phyloP scores from a whole-genome alignment of 2,329 filamentous ascomycete species.

The Neofusicoccum sp. region DNA sequence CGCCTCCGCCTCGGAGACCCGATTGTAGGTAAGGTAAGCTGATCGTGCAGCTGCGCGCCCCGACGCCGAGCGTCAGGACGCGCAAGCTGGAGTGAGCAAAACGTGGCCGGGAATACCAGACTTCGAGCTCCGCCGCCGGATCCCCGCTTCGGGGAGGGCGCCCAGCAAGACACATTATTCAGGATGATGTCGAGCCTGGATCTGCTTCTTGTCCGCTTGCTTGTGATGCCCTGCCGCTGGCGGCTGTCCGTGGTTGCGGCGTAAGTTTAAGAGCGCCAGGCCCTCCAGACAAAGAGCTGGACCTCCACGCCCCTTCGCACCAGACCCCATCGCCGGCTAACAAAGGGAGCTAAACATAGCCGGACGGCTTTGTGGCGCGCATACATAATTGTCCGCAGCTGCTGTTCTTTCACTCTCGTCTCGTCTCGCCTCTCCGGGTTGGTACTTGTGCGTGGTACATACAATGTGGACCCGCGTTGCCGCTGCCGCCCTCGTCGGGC shows the following conservation, averaged over 20 bases:
- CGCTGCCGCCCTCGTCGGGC: constrained; percentile 18
- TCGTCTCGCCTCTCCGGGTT: not conserved
- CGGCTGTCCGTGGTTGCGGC: not conserved
- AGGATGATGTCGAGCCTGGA: constrained; percentile 1
- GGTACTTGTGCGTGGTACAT: not conserved
- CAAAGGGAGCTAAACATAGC: constrained; percentile 17
- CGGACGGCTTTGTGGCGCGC: constrained; percentile 3
- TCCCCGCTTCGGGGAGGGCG: constrained; percentile 16
- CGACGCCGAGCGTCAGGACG: constrained; percentile 18
- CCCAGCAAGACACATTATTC: constrained; percentile 13
- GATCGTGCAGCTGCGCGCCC: constrained; percentile 12
- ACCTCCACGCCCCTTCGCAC: not conserved
- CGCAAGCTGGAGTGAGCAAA: constrained; percentile 10
- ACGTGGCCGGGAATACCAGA: not conserved
- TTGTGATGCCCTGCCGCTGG: not conserved
- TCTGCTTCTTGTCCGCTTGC: not conserved
- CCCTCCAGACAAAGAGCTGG: not conserved
- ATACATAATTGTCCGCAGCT: constrained; percentile 2
- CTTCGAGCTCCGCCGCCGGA: constrained; percentile 5
- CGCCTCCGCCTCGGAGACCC: constrained; percentile 16
- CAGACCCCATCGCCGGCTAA: constrained; percentile 5
- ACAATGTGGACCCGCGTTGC: constrained; percentile 16
- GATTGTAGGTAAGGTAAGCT: constrained; percentile 21
- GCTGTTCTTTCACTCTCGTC: not conserved
- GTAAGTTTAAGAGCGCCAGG: constrained; percentile 8